Evolutionary conservation across 139 green algal species (phyloP).

Genomic region (Chlorella vulgaris): DNA sequence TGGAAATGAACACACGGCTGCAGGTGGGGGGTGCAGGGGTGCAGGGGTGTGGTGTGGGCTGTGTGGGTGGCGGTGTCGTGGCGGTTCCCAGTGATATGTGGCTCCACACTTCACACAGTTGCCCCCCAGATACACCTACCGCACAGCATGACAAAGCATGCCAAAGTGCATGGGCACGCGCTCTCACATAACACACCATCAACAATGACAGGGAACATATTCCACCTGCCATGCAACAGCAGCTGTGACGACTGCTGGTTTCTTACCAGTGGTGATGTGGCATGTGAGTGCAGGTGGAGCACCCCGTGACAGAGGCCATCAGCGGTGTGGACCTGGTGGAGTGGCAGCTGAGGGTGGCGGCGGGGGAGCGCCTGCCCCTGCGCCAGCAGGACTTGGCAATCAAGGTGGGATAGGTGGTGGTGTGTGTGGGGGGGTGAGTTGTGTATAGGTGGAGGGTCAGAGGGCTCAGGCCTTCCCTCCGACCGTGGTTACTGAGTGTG

Average conservation of each 20-base stretch:
- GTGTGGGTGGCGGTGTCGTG: too few relatives aligned
- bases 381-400: conserved; percentile 50
- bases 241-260: too few relatives aligned
- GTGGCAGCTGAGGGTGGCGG: conserved; percentile 86
- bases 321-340: conserved; percentile 87
- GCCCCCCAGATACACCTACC: too few relatives aligned
- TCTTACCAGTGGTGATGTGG: too few relatives aligned
- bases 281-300: conserved; percentile 79
- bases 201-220: too few relatives aligned
- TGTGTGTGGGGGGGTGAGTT: background rate
- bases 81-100: too few relatives aligned
- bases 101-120: too few relatives aligned
- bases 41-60: background rate
- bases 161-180: too few relatives aligned
- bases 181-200: too few relatives aligned
- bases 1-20: conserved; percentile 96
- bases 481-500: too few relatives aligned
- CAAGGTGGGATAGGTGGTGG: background rate
- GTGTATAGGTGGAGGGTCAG: background rate
- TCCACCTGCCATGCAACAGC: too few relatives aligned
- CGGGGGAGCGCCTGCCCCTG: conserved; percentile 60
- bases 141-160: background rate
- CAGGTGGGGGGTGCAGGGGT: conserved; percentile 60
- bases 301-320: conserved; percentile 85
- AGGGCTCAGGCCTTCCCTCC: background rate